Percentiles rank a stretch among this genome's conserved stretches.
Conservation (phyloP, 2,329 filamentous ascomycete species). For the Pestalotiopsis sp. region DNA sequence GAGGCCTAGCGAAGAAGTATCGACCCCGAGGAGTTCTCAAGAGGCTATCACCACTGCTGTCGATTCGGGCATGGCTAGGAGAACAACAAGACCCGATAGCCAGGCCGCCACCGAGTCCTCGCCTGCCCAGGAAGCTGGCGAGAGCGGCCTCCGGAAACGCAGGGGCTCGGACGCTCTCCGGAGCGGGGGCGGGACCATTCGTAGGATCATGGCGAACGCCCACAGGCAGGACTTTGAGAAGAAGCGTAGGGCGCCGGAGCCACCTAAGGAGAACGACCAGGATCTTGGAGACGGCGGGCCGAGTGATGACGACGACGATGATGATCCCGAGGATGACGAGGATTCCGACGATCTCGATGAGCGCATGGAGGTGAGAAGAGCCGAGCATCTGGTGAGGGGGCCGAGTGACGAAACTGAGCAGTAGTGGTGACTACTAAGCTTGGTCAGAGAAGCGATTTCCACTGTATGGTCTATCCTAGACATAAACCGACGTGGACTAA, state of each 20-base stretch:
- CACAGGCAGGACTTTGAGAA: constrained; percentile 94
- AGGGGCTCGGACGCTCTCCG: constrained; percentile 21
- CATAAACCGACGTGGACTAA: not conserved
- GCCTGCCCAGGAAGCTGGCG: constrained; percentile 16
- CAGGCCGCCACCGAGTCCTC: constrained; percentile 9
- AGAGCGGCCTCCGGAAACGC: constrained; percentile 24
- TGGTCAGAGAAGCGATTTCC: not conserved
- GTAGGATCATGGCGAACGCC: constrained; percentile 75
- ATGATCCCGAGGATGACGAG: constrained; percentile 35
- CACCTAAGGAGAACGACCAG: constrained; percentile 33
- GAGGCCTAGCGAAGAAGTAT: constrained; percentile 38
- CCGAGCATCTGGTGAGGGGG: constrained; percentile 22
- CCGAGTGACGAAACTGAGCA: constrained; percentile 4
- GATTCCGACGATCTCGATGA: constrained; percentile 28
- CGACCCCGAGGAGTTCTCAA: constrained; percentile 15
- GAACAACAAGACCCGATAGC: not conserved
- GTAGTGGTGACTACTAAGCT: not conserved
- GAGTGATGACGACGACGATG: constrained; percentile 33
- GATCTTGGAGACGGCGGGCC: constrained; percentile 37
- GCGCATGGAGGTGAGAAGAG: constrained; percentile 25
- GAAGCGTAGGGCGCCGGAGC: constrained; percentile 55
- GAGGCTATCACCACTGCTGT: not conserved
- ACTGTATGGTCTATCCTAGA: not conserved
- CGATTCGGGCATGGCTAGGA: not conserved
- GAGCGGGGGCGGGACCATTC: constrained; percentile 41